phyloP scores from a whole-genome alignment of 164 flowering plant species.

The Warburgia ugandensis region DNA sequence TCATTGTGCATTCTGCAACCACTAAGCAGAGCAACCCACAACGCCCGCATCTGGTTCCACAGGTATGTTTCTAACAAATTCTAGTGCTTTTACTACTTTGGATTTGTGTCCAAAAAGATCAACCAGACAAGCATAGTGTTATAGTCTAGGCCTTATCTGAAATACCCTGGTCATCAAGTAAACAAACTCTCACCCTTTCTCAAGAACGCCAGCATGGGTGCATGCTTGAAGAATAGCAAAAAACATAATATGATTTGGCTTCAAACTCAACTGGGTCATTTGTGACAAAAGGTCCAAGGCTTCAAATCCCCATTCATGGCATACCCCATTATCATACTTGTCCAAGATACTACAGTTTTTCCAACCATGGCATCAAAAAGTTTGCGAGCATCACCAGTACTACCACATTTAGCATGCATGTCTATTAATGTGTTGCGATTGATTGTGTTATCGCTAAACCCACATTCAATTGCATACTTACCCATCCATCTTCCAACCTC shows the following conservation, averaged over 20 bases:
- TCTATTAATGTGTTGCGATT: constrained; percentile 52
- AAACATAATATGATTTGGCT: constrained; percentile 56
- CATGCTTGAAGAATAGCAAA: constrained; percentile 64
- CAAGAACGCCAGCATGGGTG: constrained; percentile 50
- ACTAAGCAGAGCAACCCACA: constrained; percentile 53
- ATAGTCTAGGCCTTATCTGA: constrained; percentile 29
- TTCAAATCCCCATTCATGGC: constrained; percentile 50
- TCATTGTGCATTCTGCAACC: no score
- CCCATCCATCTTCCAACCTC: constrained; percentile 51
- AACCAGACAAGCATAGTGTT: constrained; percentile 47
- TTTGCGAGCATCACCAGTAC: constrained; percentile 30
- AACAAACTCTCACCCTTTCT: constrained; percentile 46
- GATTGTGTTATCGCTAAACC: constrained; percentile 24
- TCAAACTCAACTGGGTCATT: constrained; percentile 33
- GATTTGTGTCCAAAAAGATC: constrained; percentile 59
- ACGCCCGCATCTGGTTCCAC: constrained; percentile 46
- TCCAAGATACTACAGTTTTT: constrained; percentile 56
- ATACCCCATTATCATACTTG: constrained; percentile 50
- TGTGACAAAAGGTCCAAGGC: constrained; percentile 35
- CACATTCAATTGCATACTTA: constrained; percentile 23
- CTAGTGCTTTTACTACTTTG: constrained; percentile 46
- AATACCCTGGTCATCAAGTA: constrained; percentile 39
- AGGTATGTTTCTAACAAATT: constrained; percentile 45
- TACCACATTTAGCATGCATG: constrained; percentile 68
- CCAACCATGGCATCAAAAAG: constrained; percentile 32